Conservation (phyloP, 2,329 filamentous ascomycete genomes). For the Alternaria gaisen region DNA sequence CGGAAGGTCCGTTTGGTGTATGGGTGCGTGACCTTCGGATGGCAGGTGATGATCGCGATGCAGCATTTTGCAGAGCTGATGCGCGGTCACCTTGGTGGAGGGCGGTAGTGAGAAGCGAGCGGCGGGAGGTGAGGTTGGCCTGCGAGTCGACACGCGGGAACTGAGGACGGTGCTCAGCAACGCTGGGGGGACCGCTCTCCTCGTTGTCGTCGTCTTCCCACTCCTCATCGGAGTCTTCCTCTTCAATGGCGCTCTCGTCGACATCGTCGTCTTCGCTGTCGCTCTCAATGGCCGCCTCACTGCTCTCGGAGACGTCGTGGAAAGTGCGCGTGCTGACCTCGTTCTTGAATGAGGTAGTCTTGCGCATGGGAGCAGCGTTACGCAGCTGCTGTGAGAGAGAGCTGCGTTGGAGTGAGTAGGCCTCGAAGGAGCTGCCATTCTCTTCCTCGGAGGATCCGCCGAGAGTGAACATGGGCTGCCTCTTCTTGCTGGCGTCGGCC, state of each 20-base stretch:
- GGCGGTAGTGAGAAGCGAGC: conserved; percentile 88
- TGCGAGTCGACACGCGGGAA: conserved; percentile 94
- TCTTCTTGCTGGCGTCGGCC: conserved; percentile 64
- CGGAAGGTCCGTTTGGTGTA: conserved; percentile 73
- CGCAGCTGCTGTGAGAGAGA: conserved; percentile 64
- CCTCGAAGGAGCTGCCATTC: conserved; percentile 78
- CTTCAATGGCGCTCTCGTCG: conserved; percentile 67
- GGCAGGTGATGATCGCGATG: conserved; percentile 64
- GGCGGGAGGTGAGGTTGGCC: conserved; percentile 82
- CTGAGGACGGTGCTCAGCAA: conserved; percentile 74
- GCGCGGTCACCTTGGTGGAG: conserved; percentile 82
- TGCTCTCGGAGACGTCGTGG: conserved; percentile 63
- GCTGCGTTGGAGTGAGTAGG: conserved; percentile 62
- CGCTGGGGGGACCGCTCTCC: conserved; percentile 82
- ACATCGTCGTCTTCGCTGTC: conserved; percentile 70
- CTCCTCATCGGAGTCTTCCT: conserved; percentile 64
- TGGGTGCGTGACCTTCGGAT: conserved; percentile 69
- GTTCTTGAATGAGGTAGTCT: conserved; percentile 83
- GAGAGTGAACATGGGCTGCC: conserved; percentile 76
- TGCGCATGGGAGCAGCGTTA: conserved; percentile 64
- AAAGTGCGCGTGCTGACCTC: conserved; percentile 75
- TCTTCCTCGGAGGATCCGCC: conserved; percentile 86
- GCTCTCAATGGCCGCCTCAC: conserved; percentile 67
- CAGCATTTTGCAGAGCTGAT: conserved; percentile 72
- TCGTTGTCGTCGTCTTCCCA: conserved; percentile 73